Base-by-base conservation (phyloP, 1,139 yeast species). In the Spathaspora sp. region DNA sequence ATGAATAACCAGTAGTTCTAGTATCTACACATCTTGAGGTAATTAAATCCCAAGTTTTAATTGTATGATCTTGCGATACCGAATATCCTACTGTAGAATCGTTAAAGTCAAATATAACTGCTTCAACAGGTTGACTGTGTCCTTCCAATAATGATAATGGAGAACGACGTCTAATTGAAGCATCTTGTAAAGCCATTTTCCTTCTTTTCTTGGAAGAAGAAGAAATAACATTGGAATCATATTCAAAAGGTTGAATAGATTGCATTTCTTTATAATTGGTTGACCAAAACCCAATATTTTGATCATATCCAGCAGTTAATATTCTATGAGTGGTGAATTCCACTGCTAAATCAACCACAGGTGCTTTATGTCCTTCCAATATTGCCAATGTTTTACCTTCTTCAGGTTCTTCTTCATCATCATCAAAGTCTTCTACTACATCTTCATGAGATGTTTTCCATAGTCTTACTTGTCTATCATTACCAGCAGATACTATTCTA, bases 21-120 rank as follows among this genome's bases (percentile, higher is more conserved):
- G 97, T 87, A 62, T 90, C 97, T 38, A 90, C 85, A 59, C 89
- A 82, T 53, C 88, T 78, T 15, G 86, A 74, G 5, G 97, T 89
- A 17, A 89, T 85, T 58, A 91, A 74, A 70, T 93, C 99, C 98
- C 99, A 93, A 0, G 99, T 93, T 59, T 88, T 87, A 53, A 93
- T 82, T 1, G 96, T 82, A 64, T 93, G 99, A 68, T 93, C 98
- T 65, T 90, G 97, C 3, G 97, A 87, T 1, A 88, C 97, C 0
- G 98, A 89, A 68, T 93, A 93, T 13, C 85, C 96, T 6, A 91
- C 96, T 0, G 95, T 78, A 38, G 77, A 54, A 63, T 93, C 98
- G 26, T 70, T 68, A 7, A 73, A 64, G 58, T 89, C 96, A 63
- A 90, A 89, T 15, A 81, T 74, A 15, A 89, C 87, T 34, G 80